Evolutionary conservation across 2,329 filamentous ascomycete species (phyloP).

Genomic region (Hypoxylon sp.): DNA sequence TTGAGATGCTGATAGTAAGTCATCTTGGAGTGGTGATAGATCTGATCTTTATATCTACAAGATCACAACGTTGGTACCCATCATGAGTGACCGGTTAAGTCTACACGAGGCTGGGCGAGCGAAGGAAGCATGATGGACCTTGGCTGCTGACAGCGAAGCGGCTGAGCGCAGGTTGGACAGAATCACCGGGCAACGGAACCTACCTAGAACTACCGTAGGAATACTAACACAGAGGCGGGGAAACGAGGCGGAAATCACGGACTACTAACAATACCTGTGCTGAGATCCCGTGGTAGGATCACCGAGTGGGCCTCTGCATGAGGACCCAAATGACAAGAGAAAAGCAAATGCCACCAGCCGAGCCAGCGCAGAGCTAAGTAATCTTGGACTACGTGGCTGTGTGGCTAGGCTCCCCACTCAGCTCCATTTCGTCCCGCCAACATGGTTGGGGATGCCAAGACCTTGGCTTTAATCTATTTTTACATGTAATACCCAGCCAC

Average conservation of each 20-base stretch:
- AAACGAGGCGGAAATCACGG: conserved; percentile 15
- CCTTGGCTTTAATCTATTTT: conserved; percentile 38
- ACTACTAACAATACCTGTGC: conserved; percentile 5
- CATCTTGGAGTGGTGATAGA: conserved; percentile 7
- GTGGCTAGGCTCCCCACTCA: conserved; percentile 19
- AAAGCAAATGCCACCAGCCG: conserved; percentile 15
- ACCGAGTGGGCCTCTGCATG: conserved; percentile 12
- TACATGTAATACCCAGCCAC: conserved; percentile 24
- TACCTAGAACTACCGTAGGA: neutral
- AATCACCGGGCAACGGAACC: conserved; percentile 12
- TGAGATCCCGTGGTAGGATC: conserved; percentile 9
- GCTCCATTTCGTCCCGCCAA: conserved; percentile 25
- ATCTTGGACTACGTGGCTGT: conserved; percentile 31
- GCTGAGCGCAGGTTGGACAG: conserved; percentile 32
- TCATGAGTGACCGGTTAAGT: conserved; percentile 6
- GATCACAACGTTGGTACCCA: conserved; percentile 19
- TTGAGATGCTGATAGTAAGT: conserved; percentile 32
- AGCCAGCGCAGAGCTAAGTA: conserved; percentile 14
- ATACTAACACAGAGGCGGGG: conserved; percentile 13
- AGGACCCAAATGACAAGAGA: conserved; percentile 12
- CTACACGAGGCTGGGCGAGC: conserved; percentile 16
- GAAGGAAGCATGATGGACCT: conserved; percentile 27
- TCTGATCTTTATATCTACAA: conserved; percentile 33
- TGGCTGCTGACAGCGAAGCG: conserved; percentile 36
- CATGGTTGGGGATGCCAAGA: conserved; percentile 38